Evolutionary conservation across 2,329 filamentous ascomycete genomes (phyloP).

Genomic region (Aschersonia sp.): DNA sequence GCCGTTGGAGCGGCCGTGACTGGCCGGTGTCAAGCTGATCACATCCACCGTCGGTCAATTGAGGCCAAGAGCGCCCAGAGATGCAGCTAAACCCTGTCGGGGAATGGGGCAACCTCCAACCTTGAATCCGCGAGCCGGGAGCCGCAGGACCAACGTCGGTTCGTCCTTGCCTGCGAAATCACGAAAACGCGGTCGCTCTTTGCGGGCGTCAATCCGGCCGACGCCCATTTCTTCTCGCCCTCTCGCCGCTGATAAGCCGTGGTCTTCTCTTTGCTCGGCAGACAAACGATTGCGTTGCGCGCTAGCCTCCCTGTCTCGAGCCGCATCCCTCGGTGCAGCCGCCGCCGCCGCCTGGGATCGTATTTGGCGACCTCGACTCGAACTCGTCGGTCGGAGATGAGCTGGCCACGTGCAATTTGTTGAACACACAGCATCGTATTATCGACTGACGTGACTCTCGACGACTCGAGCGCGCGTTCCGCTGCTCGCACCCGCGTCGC

Average conservation of each 20-base stretch:
- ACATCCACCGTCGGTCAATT: background rate
- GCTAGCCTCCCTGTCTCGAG: background rate
- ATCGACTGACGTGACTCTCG: too few species aligned
- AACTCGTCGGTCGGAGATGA: too few species aligned
- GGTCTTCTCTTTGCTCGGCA: background rate
- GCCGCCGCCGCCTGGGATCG: too few species aligned
- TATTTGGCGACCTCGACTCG: too few species aligned
- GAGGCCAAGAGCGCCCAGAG: background rate
- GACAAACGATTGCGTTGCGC: background rate
- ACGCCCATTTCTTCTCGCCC: background rate
- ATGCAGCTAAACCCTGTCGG: slow-evolving; percentile 5
- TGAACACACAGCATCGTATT: too few species aligned
- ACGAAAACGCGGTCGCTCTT: slow-evolving; percentile 1
- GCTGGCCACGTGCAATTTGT: too few species aligned
- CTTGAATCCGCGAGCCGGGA: slow-evolving; percentile 1
- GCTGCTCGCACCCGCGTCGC: too few species aligned
- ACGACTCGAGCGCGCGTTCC: too few species aligned
- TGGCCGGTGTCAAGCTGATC: background rate
- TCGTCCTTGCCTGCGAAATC: background rate
- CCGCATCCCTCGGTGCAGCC: background rate
- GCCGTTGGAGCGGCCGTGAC: too few species aligned
- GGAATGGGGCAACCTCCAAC: slow-evolving; percentile 1
- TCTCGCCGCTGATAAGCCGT: background rate
- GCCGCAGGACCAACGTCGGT: slow-evolving; percentile 4
- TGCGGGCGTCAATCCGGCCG: background rate